These are phyloP conservation scores for Apostasia ramifera DNA, from an alignment of 106 monocot genomes.

Conservation along the genomic window DNA sequence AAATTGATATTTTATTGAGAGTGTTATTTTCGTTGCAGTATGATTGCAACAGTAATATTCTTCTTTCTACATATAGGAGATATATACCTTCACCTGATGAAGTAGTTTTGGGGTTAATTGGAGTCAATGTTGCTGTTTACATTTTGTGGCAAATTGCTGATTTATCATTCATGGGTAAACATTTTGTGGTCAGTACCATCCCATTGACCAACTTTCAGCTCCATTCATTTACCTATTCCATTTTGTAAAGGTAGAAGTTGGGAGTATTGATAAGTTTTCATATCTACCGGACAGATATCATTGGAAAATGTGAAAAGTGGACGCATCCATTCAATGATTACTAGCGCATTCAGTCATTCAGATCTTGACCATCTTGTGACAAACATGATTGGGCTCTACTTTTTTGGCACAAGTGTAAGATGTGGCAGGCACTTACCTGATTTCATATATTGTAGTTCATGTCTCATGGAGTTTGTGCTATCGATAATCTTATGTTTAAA, in stretches of 20 bases:
- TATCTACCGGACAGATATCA: constrained; percentile 58
- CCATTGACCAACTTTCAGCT: not conserved
- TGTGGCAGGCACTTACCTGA: not conserved
- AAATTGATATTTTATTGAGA: too few species aligned
- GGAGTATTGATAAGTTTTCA: not conserved
- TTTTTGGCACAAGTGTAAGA: constrained; percentile 78
- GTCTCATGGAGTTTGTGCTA: too few species aligned
- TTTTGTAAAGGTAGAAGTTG: not conserved
- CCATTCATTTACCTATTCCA: not conserved
- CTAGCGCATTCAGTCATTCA: constrained; percentile 85
- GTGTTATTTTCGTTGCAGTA: too few species aligned
- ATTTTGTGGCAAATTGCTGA: constrained; percentile 67
- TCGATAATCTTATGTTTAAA: too few species aligned
- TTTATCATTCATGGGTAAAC: constrained; percentile 62
- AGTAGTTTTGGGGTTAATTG: constrained; percentile 54
- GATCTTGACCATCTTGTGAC: constrained; percentile 50
- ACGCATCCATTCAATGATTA: constrained; percentile 72
- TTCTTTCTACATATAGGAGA: constrained; percentile 38
- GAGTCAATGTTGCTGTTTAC: constrained; percentile 73
- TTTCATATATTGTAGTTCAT: not conserved
- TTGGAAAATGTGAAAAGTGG: constrained; percentile 73
- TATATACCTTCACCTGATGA: constrained; percentile 42
- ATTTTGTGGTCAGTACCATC: constrained; percentile 55
- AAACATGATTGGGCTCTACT: constrained; percentile 91
- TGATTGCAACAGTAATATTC: not conserved